Evolutionary conservation across 2,329 filamentous ascomycete species (phyloP), one percentile per base, ranked within the genome.

Genomic region (Paradendryphiella salina): DNA sequence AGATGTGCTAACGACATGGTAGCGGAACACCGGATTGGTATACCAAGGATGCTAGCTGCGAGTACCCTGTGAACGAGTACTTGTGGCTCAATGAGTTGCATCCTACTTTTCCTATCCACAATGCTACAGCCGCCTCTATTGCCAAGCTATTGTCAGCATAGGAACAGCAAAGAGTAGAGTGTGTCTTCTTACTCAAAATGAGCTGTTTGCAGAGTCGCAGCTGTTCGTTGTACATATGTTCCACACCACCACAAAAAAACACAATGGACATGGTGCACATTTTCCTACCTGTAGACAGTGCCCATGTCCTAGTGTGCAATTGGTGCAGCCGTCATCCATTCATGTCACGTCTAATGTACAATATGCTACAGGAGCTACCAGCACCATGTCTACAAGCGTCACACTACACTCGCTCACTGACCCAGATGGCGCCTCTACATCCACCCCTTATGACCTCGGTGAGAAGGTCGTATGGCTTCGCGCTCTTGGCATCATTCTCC

Each of bases 391-490:
- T 39, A 28, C 33, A 38, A 46, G 14, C 5, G 20, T 46, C 17
- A 35, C 26, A 40, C 41, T 26, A 43, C 0, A 50, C 82, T 59
- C 80, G 82, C 77, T 93, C 89, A 69, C 85, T 96, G 39, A 96
- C 84, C 88, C 90, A 96, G 56, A 99, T 99, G 0, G 94, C 94
- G 0, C 90, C 87, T 56, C 89, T 82, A 73, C 94, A 99, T 1
- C 94, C 94, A n/a, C 88, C 84, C 46, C 92, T 81, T 64, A 99
- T 96, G 6, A 92, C 82, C 36, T 88, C 88, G 0, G 91, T 96
- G 56, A 99, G 77, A 47, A 96, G 75, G 79, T 93, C 92, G 73
- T 97, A 93, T 23, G 93, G 92, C 72, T 86, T 84, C 5, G 94
- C 94, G 75, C 91, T 85, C 74, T 94, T 90, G 2, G 92, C 87